Conservation (phyloP, 306 rosid genomes). For the Clitoria ternatea region DNA sequence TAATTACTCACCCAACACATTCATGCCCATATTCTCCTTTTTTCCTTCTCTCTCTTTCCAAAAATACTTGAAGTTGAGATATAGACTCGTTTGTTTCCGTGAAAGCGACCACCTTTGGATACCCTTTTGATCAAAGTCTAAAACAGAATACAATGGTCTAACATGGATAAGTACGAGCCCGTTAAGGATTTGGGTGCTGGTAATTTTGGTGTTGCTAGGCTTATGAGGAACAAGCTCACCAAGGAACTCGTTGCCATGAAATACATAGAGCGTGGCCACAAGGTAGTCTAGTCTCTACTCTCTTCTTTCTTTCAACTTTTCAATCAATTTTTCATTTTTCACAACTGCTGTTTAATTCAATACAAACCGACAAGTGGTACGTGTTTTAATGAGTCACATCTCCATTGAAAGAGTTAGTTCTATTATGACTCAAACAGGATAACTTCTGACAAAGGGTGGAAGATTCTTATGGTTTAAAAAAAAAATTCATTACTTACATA, state of each 20-base stretch:
- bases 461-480: no score
- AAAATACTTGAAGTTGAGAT: no score
- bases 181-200: slow-evolving; percentile 65
- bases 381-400: no score
- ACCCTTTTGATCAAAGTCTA: slow-evolving; percentile 8
- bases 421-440: no score
- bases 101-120: slow-evolving; percentile 3
- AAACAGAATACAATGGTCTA: not conserved
- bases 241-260: slow-evolving; percentile 75
- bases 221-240: slow-evolving; percentile 57
- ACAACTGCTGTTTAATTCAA: not conserved
- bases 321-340: not conserved
- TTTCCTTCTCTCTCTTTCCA: not conserved
- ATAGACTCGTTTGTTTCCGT: not conserved
- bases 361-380: no score
- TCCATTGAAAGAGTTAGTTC: no score
- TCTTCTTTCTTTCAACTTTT: not conserved
- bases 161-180: slow-evolving; percentile 56
- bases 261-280: slow-evolving; percentile 64
- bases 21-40: not conserved
- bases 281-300: no score
- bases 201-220: slow-evolving; percentile 66
- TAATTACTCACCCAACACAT: not conserved
- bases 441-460: no score
- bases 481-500: no score